Evolutionary conservation across 2,329 filamentous ascomycete species (phyloP), one percentile per base, ranked within the genome.

Genomic region (Daldinia eschscholtzii): DNA sequence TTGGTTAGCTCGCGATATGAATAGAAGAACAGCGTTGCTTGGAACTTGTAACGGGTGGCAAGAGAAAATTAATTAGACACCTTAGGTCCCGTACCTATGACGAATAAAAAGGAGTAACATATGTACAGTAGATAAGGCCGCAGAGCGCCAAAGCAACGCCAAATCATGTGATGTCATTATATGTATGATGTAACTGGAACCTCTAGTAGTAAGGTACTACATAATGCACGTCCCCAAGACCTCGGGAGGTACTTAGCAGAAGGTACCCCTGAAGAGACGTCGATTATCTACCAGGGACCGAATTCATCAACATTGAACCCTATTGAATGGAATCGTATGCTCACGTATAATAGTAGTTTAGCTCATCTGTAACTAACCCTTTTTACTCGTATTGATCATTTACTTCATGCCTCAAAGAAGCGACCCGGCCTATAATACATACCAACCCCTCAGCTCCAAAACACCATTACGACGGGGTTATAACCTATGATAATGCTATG

Each of bases 401-500:
- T 52, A 52, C 15, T 15, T 52, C 46, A 52, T 52, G 13, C 46
- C 46, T 7, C 26, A 30, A 50, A 42, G 1, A 20, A 50, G 46
- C 12, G 35, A 39, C 35, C 35, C 1, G 2, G 28, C 39, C 23
- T 64, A 56, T n/a, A 39, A 63, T 58, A 64, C 63, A 63, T 64
- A 68, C 61, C 30, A 48, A 64, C 20, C 41, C 42, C 26, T 39
- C 44, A 44, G 28, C 42, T 33, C 42, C 61, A 15, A 44, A 62
- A 58, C 58, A 64, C 52, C 37, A 56, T 10, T 65, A 53, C 30
- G 48, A 57, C 46, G 20, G 56, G 61, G 57, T 37, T 52, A 41
- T 59, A 61, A 28, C 60, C 13, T 39, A 42, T 18, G 10, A 61
- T 35, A 23, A 61, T 56, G 58, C 57, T 57, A 52, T 48, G 20